phyloP scores from a whole-genome alignment of 768 basidiomycete genomes.

The Hortiboletus flavorubellus region DNA sequence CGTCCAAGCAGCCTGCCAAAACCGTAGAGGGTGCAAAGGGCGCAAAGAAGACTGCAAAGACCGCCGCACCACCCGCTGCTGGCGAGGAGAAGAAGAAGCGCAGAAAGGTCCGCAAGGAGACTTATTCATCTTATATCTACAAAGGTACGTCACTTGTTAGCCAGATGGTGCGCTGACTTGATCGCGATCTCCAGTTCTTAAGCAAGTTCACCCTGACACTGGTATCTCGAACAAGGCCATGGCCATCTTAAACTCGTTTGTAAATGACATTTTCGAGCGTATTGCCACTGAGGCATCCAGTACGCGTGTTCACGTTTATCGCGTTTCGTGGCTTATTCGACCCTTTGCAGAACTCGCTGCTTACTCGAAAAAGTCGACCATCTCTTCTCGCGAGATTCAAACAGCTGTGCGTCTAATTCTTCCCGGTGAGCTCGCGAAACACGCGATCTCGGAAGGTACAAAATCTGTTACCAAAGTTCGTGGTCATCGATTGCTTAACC shows the following conservation, averaged over 20 bases:
- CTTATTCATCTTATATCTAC: constrained; percentile 91
- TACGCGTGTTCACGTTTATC: constrained; percentile 32
- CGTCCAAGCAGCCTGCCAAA: constrained; percentile 64
- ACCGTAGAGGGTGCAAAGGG: constrained; percentile 56
- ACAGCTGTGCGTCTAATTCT: constrained; percentile 96
- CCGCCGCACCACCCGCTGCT: constrained; percentile 51
- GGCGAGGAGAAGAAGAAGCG: constrained; percentile 86
- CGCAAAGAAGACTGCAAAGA: constrained; percentile 71
- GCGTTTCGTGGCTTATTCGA: not conserved
- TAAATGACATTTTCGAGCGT: constrained; percentile 95
- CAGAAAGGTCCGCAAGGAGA: constrained; percentile 84
- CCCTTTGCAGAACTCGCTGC: constrained; percentile 77
- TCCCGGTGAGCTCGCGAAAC: constrained; percentile 91
- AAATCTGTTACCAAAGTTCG: constrained; percentile 85
- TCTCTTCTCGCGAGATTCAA: constrained; percentile 98
- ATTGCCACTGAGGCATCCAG: constrained; percentile 89
- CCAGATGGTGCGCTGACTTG: not conserved
- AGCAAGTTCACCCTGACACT: constrained; percentile 97
- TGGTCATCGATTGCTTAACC: not conserved
- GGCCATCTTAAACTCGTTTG: constrained; percentile 95
- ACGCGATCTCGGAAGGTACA: constrained; percentile 75
- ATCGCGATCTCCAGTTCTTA: constrained; percentile 59
- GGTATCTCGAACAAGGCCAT: constrained; percentile 99
- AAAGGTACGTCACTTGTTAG: constrained; percentile 52
- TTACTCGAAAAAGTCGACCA: constrained; percentile 98